A percentile compares a stretch with the other conserved stretches of the same genome.
Evolutionary conservation across 352 stramenopile genomes (phyloP).

Genomic region (Phytophthora uliginosa): DNA sequence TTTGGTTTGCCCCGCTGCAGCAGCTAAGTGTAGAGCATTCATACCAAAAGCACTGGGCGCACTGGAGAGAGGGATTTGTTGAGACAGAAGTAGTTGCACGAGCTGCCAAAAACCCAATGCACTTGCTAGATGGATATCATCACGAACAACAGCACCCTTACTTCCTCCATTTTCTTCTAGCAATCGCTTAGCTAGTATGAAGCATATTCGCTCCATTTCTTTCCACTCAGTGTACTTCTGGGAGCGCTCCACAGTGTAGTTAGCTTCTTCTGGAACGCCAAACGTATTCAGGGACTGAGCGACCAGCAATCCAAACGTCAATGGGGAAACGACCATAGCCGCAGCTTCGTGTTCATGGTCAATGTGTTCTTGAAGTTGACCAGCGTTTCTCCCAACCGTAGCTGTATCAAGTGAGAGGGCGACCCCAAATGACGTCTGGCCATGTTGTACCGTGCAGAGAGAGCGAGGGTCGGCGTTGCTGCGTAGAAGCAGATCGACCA

Average conservation of each 20-base stretch:
- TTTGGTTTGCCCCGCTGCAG: slow-evolving; percentile 54
- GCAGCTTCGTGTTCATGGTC: not conserved
- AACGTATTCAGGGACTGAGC: slow-evolving; percentile 42
- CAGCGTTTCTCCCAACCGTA: not conserved
- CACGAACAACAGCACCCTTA: slow-evolving; percentile 56
- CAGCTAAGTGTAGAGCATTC: slow-evolving; percentile 65
- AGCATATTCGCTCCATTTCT: slow-evolving; percentile 49
- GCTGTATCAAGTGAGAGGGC: slow-evolving; percentile 10
- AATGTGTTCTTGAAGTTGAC: not conserved
- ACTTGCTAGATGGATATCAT: slow-evolving; percentile 62
- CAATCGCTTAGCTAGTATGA: slow-evolving; percentile 42
- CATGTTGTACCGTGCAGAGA: slow-evolving; percentile 52
- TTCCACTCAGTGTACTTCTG: slow-evolving; percentile 49
- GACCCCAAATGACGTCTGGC: slow-evolving; percentile 51
- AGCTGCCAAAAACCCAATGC: slow-evolving; percentile 61
- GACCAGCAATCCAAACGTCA: slow-evolving; percentile 61
- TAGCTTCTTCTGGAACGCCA: slow-evolving; percentile 27
- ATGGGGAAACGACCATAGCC: slow-evolving; percentile 43
- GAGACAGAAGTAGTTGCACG: slow-evolving; percentile 48
- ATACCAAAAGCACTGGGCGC: slow-evolving; percentile 41
- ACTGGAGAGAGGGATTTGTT: slow-evolving; percentile 61
- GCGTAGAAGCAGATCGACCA: slow-evolving; percentile 60
- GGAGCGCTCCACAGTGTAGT: slow-evolving; percentile 23
- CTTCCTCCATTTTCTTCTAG: slow-evolving; percentile 45
- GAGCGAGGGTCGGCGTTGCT: slow-evolving; percentile 49